Conservation (phyloP, 192 early-diverging fungal genomes). For the Anaeromyces robustus region DNA sequence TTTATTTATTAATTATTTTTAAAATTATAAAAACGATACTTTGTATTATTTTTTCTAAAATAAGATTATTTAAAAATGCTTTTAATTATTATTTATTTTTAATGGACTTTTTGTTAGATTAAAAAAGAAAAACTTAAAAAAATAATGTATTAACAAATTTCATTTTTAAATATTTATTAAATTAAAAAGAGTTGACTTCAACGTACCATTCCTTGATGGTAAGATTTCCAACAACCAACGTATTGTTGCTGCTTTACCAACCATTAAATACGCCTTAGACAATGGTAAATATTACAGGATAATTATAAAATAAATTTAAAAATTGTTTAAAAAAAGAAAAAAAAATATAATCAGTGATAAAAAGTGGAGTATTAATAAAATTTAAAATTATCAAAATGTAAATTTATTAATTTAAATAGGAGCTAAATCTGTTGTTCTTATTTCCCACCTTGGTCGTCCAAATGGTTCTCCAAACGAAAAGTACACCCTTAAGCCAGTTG, state of each 20-base stretch:
- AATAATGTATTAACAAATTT: no score
- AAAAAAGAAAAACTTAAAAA: no score
- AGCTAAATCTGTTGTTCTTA: conserved; percentile 77
- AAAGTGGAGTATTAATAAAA: not conserved
- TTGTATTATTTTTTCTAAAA: no score
- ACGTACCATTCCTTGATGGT: conserved; percentile 87
- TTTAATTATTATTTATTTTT: no score
- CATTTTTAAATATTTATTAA: not conserved
- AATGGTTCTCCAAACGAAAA: conserved; percentile 76
- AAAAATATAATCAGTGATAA: not conserved
- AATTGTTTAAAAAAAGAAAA: not conserved
- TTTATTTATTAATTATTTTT: no score
- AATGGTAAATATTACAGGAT: conserved; percentile 34
- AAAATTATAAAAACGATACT: no score
- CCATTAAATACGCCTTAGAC: conserved; percentile 77
- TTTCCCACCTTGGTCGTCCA: conserved; percentile 95
- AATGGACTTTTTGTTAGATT: no score
- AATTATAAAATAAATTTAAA: not conserved
- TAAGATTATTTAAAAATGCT: no score
- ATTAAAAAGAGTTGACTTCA: conserved; percentile 79
- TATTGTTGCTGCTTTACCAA: conserved; percentile 86
- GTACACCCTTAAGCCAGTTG: conserved; percentile 84
- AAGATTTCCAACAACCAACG: conserved; percentile 95
- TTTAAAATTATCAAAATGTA: not conserved
- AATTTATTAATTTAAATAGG: conserved; percentile 17